Percentiles rank a stretch among this genome's conserved stretches.
These are phyloP conservation scores for Mycena sanguinolenta DNA, from an alignment of 768 basidiomycete genomes.

Conservation along the genomic window DNA sequence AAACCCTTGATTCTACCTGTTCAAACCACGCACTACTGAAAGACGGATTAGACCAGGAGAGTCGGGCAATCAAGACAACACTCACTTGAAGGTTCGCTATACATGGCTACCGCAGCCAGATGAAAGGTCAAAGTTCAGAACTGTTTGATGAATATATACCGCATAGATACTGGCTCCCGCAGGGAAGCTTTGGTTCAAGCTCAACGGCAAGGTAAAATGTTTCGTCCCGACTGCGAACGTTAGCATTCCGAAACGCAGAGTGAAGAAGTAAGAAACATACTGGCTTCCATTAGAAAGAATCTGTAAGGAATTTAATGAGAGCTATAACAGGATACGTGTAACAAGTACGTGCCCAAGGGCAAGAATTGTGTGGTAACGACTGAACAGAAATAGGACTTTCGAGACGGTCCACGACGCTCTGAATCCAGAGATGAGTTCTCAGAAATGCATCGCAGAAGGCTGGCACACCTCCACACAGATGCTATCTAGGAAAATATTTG, in stretches of 20 bases:
- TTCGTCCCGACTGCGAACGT: constrained; percentile 24
- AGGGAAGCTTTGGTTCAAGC: background rate
- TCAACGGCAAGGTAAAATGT: constrained; percentile 10
- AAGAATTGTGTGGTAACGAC: constrained; percentile 3
- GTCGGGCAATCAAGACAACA: background rate
- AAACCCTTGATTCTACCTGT: no score
- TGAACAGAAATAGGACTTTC: background rate
- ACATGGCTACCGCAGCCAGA: constrained; percentile 2
- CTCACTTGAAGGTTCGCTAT: constrained; percentile 21
- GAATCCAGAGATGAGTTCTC: background rate
- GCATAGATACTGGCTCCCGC: background rate
- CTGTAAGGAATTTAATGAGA: background rate
- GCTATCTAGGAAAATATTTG: background rate
- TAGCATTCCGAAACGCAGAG: background rate
- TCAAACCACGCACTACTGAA: constrained; percentile 8
- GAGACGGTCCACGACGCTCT: constrained; percentile 3
- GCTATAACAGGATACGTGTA: background rate
- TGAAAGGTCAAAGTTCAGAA: background rate
- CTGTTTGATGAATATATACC: background rate
- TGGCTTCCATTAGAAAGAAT: constrained; percentile 26
- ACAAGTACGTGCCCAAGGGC: background rate
- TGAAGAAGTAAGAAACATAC: background rate
- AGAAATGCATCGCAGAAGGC: background rate
- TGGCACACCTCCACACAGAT: constrained; percentile 17
- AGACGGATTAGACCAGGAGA: background rate